These are phyloP conservation scores for Boletus coccyginus DNA, from an alignment of 768 basidiomycete genomes.

Conservation along the genomic window DNA sequence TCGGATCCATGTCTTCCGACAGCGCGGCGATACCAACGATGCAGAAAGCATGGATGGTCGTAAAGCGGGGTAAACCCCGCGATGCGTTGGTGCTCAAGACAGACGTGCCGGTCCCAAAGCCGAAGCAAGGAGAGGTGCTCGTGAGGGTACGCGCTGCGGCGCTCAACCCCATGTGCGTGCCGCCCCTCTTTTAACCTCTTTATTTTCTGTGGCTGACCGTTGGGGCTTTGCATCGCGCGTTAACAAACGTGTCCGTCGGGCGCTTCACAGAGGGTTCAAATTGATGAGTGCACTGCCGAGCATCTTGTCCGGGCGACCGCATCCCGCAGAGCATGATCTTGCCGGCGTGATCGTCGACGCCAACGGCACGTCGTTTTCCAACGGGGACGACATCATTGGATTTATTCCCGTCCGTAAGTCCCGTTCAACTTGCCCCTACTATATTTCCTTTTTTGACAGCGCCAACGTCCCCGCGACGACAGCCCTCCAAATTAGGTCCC, in stretches of 20 bases:
- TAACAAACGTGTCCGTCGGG: neutral
- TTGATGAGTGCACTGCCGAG: slow-evolving; percentile 48
- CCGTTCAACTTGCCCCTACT: too few species aligned
- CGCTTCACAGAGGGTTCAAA: slow-evolving; percentile 52
- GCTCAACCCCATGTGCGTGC: slow-evolving; percentile 63
- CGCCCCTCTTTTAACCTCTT: neutral
- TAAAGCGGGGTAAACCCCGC: slow-evolving; percentile 29
- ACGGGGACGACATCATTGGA: slow-evolving; percentile 67
- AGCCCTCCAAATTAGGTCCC: slow-evolving; percentile 34
- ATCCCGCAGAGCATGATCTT: slow-evolving; percentile 59
- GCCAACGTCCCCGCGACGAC: neutral
- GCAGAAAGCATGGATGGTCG: slow-evolving; percentile 32
- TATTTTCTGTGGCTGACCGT: neutral
- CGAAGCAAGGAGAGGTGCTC: slow-evolving; percentile 43
- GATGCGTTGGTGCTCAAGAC: slow-evolving; percentile 28
- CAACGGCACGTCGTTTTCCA: slow-evolving; percentile 48
- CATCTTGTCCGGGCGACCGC: slow-evolving; percentile 45
- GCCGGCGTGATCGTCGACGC: slow-evolving; percentile 59
- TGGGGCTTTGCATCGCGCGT: neutral
- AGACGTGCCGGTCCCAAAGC: slow-evolving; percentile 33
- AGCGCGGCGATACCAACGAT: slow-evolving; percentile 13
- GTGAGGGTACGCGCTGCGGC: slow-evolving; percentile 54
- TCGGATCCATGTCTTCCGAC: slow-evolving; percentile 8
- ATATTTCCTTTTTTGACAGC: too few species aligned
- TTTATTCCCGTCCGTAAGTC: slow-evolving; percentile 40